These are phyloP conservation scores for Monosporozyma yasuniensis DNA, from an alignment of 805 yeast species.

Conservation along the genomic window DNA sequence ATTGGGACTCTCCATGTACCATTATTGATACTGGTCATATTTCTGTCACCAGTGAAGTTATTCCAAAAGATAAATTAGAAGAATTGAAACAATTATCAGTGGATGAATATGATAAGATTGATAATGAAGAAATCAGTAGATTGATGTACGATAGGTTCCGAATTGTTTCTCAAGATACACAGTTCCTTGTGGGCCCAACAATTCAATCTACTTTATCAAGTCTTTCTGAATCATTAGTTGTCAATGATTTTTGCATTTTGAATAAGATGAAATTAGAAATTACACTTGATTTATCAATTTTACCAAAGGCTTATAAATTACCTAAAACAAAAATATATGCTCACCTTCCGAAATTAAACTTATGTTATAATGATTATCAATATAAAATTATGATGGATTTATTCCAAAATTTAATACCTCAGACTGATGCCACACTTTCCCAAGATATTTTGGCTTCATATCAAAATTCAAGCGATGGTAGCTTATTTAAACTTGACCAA, in stretches of 20 bases:
- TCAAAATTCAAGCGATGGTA: constrained; percentile 4
- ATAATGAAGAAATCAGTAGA: constrained; percentile 43
- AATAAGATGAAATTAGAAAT: constrained; percentile 71
- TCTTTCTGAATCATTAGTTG: constrained; percentile 39
- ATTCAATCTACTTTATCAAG: constrained; percentile 71
- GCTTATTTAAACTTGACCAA: constrained; percentile 19
- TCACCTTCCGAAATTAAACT: constrained; percentile 59
- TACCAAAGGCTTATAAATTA: constrained; percentile 68
- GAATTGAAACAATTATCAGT: constrained; percentile 55
- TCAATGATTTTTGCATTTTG: constrained; percentile 46
- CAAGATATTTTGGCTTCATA: neutral
- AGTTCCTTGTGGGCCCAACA: constrained; percentile 76
- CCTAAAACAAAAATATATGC: constrained; percentile 71
- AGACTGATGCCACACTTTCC: neutral
- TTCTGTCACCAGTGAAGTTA: constrained; percentile 71
- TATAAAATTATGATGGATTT: constrained; percentile 80
- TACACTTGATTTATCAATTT: constrained; percentile 69
- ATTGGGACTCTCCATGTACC: constrained; percentile 80
- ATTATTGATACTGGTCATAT: constrained; percentile 95
- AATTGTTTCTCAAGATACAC: constrained; percentile 73
- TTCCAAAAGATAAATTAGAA: constrained; percentile 56
- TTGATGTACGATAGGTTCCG: constrained; percentile 87
- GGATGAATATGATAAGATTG: constrained; percentile 61
- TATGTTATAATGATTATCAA: constrained; percentile 78
- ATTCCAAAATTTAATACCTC: constrained; percentile 42